Evolutionary conservation across 805 yeast genomes (phyloP), one percentile per base, ranked within the genome.

Genomic region (Wickerhamomyces queroliae): DNA sequence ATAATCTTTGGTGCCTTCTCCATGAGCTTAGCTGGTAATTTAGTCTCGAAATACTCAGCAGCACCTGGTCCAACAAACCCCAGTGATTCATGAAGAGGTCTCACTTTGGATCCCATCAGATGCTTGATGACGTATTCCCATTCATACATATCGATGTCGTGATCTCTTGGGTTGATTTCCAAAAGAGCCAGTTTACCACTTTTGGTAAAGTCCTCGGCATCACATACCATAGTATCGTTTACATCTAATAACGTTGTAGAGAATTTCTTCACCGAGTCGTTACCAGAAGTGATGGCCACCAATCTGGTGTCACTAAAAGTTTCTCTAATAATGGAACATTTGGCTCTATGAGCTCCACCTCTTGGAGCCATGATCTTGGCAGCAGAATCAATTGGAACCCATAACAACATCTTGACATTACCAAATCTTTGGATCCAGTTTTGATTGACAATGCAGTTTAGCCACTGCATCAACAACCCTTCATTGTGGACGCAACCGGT

Each of bases 21-120:
- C 37, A 76, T 50, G 2, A 81, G 36, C 0, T 62, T 65, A 12
- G 42, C 36, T 11, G 59, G 50, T 2, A 69, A 49, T 11, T 72
- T 59, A 6, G 56, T 61, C 2, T 30, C 35, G 38, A 67, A 70
- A 44, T 74, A 81, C 3, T 73, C 80, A 3, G 56, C 66, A 0
- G 93, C 95, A 2, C 96, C 97, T 2, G 95, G 90, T 0, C 95
- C 95, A 9, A 91, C 60, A 17, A 74, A 66, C 12, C 67, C 62
- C 2, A 83, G 46, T 3, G 74, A 64, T 17, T 72, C 75, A 1
- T 46, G 39, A 10, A 80, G 53, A 1, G 80, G 70, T 15, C 70
- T 61, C 10, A 65, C 55, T 35, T 66, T 63, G 24, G 70, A 58
- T 17, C 78, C 65, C 64, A 80, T 70, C 29, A 87, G 55, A 49